Conservation (phyloP, 164 flowering plant species). For the Brasenia schreberi region DNA sequence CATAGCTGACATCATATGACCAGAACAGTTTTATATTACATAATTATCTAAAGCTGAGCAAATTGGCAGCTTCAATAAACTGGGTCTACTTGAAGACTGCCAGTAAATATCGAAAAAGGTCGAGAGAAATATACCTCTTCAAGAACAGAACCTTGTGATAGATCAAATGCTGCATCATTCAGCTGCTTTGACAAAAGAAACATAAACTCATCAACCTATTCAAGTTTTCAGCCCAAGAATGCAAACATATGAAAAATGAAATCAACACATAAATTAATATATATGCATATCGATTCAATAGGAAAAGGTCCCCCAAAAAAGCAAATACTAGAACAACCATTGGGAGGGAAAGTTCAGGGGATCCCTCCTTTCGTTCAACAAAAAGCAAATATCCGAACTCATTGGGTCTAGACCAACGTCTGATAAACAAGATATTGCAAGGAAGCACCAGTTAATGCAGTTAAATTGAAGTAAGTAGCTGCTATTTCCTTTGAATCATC, state of each 20-base stretch:
- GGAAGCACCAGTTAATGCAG: too few relatives aligned
- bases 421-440: too few relatives aligned
- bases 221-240: neutral
- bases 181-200: slow-evolving; percentile 27
- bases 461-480: too few relatives aligned
- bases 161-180: slow-evolving; percentile 97
- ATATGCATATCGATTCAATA: too few relatives aligned
- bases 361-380: too few relatives aligned
- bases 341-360: neutral
- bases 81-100: neutral
- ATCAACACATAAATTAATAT: neutral
- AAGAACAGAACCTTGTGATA: slow-evolving; percentile 65
- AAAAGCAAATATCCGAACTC: too few relatives aligned
- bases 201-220: neutral
- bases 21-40: too few relatives aligned
- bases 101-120: slow-evolving; percentile 8
- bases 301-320: slow-evolving; percentile 5
- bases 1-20: neutral
- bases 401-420: too few relatives aligned
- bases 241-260: neutral
- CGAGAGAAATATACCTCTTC: slow-evolving; percentile 53
- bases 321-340: slow-evolving; percentile 1
- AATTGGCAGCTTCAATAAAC: too few relatives aligned
- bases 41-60: too few relatives aligned
- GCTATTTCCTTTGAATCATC: too few relatives aligned